These are phyloP conservation scores for Auxenochlorella protothecoides DNA, from an alignment of 139 green algal genomes.

Conservation along the genomic window DNA sequence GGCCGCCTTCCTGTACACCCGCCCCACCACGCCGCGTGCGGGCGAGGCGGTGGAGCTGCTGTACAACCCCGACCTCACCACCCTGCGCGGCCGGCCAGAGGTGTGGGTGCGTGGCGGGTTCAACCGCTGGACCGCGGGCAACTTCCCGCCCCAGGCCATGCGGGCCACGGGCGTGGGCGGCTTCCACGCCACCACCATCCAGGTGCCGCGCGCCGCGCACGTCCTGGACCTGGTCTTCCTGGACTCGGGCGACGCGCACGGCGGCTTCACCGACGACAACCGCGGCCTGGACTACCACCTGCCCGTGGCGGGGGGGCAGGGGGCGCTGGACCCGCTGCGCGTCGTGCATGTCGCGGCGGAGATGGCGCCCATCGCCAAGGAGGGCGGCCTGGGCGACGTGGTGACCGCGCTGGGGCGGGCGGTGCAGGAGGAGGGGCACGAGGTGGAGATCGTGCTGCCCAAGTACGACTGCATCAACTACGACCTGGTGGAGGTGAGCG, in stretches of 20 bases:
- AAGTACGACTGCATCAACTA: constrained; percentile 95
- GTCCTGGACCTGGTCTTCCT: constrained; percentile 83
- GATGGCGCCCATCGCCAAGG: constrained; percentile 98
- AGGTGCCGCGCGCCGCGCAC: constrained; percentile 70
- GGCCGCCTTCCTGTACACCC: constrained; percentile 57
- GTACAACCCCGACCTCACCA: constrained; percentile 89
- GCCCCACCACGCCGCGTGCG: constrained; percentile 46
- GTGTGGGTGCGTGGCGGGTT: constrained; percentile 69
- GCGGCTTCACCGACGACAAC: constrained; percentile 85
- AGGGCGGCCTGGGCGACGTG: constrained; percentile 90
- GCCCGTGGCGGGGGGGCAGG: constrained; percentile 43
- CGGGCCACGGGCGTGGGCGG: constrained; percentile 33
- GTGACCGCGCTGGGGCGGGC: constrained; percentile 75
- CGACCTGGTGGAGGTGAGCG: constrained; percentile 17
- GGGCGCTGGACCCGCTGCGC: constrained; percentile 45
- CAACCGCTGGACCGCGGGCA: constrained; percentile 62
- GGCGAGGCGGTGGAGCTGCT: constrained; percentile 62
- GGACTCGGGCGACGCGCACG: constrained; percentile 47
- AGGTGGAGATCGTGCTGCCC: constrained; percentile 74
- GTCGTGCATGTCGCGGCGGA: constrained; percentile 91
- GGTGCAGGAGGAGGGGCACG: constrained; percentile 59
- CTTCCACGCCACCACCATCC: not conserved
- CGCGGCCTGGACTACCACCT: constrained; percentile 91
- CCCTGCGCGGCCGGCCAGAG: constrained; percentile 62
- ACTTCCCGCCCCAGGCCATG: constrained; percentile 42